Base-by-base conservation (phyloP, 1,284 basidiomycete species). In the Afroboletus lepidellus region DNA sequence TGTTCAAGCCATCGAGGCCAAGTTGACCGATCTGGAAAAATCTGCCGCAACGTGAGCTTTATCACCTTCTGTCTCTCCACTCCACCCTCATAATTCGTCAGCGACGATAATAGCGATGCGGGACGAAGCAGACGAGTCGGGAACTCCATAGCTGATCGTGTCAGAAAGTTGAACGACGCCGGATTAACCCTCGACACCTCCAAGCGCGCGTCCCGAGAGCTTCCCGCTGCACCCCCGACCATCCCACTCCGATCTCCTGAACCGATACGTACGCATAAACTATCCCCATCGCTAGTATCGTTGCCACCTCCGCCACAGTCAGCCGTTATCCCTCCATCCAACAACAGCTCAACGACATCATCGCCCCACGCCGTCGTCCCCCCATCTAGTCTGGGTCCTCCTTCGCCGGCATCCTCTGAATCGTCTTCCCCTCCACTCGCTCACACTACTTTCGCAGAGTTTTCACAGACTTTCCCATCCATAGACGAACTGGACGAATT, bases 401-500 rank as follows among this genome's bases (percentile, higher is more conserved):
- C 87, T 7, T 90, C 88, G 3, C 88, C 87, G 3, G 73, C 79
- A 7, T 84, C 85, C 11, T 84, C 79, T 11, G 76, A 74, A 24
- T 75, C 79, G 11, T 77, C 77, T 3, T 78, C 79, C 24, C 77
- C 80, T 3, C 72, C 72, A 30, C 59, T 67, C 60, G 66, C 65
- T 54, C 70, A 67, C 59, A 69, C 69, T 7, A 72, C 61, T 36
- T 51, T 83, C 11, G 69, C 77, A 5, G 81, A 82, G 42, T 88
- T 89, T 60, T 69, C 76, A 4, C 76, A 80, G 46, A 67, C 76
- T 21, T 90, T 90, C 57, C 87, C 87, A 3, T 79, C 87, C 13
- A 87, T 90, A 58, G 84, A 87, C 60, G 87, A 90, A 63, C 70
- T 90, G 23, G 81, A 90, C 53, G 83, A 84, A 63, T 69, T 74